phyloP scores from a whole-genome alignment of 148 eudicot species.

The Simmondsia chinensis region DNA sequence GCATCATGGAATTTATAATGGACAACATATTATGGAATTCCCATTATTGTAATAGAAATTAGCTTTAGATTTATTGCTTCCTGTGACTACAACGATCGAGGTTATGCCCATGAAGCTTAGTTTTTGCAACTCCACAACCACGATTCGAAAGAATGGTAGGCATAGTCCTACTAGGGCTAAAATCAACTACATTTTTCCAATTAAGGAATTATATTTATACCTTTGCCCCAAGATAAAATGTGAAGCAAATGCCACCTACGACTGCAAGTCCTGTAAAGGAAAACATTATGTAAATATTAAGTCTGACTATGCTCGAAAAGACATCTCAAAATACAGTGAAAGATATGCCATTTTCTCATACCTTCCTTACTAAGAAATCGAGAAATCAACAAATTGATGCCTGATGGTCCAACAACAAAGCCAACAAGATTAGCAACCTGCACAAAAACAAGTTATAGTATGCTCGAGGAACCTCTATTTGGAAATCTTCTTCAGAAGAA shows the following conservation, averaged over 20 bases:
- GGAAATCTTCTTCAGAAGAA: not conserved
- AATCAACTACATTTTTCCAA: not conserved
- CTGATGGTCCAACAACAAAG: slow-evolving; percentile 91
- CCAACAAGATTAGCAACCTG: slow-evolving; percentile 97
- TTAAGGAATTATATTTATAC: too few relatives aligned
- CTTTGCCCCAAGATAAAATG: slow-evolving; percentile 89
- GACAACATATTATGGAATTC: too few relatives aligned
- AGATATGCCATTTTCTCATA: not conserved
- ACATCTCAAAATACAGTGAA: not conserved
- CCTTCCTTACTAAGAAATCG: slow-evolving; percentile 64
- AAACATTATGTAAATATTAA: slow-evolving; percentile 4
- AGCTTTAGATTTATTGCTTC: too few relatives aligned
- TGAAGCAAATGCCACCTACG: slow-evolving; percentile 56
- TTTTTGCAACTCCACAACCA: too few relatives aligned
- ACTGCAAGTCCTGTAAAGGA: slow-evolving; percentile 52
- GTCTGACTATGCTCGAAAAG: slow-evolving; percentile 1
- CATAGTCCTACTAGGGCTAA: not conserved
- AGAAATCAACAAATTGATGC: slow-evolving; percentile 75
- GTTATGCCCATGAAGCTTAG: too few relatives aligned
- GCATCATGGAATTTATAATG: too few relatives aligned
- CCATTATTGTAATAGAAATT: too few relatives aligned
- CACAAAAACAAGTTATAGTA: slow-evolving; percentile 3
- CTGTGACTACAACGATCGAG: too few relatives aligned
- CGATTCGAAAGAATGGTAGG: too few relatives aligned
- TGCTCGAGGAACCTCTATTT: slow-evolving; percentile 1